A percentile compares a stretch with the other conserved stretches of the same genome.
Evolutionary conservation across 225 moss, liverwort and hornwort species (phyloP).

Genomic region (Rhytidiadelphus loreus): DNA sequence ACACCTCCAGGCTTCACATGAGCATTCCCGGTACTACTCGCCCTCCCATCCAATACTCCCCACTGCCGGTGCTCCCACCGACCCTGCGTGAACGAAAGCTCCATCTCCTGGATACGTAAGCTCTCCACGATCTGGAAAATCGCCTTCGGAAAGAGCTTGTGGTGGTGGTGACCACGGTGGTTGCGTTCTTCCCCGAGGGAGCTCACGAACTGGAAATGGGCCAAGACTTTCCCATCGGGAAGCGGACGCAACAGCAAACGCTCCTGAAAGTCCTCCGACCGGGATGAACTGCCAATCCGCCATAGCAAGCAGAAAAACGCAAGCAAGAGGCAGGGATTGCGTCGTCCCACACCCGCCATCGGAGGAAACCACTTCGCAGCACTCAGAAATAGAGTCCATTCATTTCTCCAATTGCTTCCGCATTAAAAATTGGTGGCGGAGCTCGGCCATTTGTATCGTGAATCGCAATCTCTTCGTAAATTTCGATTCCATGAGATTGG

Average conservation of each 20-base stretch:
- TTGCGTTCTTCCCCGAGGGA: constrained; percentile 5
- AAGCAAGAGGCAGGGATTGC: not conserved
- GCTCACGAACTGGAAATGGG: constrained; percentile 65
- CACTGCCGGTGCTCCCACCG: constrained; percentile 82
- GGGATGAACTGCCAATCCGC: not conserved
- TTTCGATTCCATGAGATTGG: not conserved
- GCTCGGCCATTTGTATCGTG: not conserved
- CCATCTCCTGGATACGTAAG: constrained; percentile 73
- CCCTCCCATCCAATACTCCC: constrained; percentile 54
- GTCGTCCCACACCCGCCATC: not conserved
- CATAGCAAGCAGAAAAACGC: not conserved
- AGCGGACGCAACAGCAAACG: constrained; percentile 68
- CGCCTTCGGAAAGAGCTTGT: constrained; percentile 78
- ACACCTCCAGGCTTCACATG: constrained; percentile 79
- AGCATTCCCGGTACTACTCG: not conserved
- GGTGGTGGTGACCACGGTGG: constrained; percentile 27
- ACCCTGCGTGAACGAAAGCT: constrained; percentile 91
- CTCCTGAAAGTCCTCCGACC: constrained; percentile 55
- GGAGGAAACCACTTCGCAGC: not conserved
- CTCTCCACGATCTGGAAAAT: constrained; percentile 73
- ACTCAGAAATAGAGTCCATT: not conserved
- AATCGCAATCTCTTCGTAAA: not conserved
- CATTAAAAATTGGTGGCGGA: not conserved
- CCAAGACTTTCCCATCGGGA: constrained; percentile 69
- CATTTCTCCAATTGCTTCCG: not conserved